Evolutionary conservation across 1,284 basidiomycete genomes (phyloP).

Genomic region (Ceratobasidium sp.): DNA sequence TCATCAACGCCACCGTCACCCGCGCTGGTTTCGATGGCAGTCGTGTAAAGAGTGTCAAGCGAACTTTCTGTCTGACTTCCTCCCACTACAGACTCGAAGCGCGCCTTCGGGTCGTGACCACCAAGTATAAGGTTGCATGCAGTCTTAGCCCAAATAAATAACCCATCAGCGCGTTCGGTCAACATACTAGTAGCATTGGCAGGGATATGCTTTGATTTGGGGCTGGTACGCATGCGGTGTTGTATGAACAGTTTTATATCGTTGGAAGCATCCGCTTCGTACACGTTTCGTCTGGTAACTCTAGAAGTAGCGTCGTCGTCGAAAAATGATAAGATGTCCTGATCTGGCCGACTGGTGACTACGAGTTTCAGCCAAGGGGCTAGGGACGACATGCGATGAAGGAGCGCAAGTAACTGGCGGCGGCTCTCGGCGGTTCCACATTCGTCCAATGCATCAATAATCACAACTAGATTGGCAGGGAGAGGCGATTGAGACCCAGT

Average conservation of each 20-base stretch:
- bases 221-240: neutral
- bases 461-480: neutral
- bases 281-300: neutral
- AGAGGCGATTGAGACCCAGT: neutral
- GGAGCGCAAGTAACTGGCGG: neutral
- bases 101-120: neutral
- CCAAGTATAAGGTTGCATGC: neutral
- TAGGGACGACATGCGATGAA: neutral
- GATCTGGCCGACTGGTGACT: constrained; percentile 37
- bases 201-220: neutral
- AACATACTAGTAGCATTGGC: neutral
- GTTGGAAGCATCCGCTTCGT: neutral
- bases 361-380: constrained; percentile 19
- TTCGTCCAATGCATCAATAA: constrained; percentile 41
- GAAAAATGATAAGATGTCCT: neutral
- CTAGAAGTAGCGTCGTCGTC: neutral
- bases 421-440: constrained; percentile 15
- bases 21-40: constrained; percentile 7
- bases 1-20: neutral
- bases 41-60: constrained; percentile 11
- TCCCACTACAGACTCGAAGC: neutral
- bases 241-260: neutral
- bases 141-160: constrained; percentile 43
- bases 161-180: constrained; percentile 12
- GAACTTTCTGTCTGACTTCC: neutral